Percentiles rank a stretch among this genome's conserved stretches.
phyloP scores from a whole-genome alignment of 192 early-diverging fungal genomes.

The Coemansia aciculifera region DNA sequence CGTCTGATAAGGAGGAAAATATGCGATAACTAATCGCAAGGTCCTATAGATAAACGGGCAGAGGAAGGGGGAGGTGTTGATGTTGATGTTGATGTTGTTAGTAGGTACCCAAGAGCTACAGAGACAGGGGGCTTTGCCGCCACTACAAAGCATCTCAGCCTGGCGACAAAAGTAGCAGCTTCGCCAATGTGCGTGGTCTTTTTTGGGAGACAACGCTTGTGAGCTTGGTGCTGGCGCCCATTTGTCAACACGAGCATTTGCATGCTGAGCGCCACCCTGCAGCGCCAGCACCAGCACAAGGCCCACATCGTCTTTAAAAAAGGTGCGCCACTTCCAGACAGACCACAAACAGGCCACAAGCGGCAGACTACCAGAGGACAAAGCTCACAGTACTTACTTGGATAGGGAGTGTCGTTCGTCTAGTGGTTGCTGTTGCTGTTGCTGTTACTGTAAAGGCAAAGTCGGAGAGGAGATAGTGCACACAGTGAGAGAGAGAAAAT shows the following conservation, averaged over 20 bases:
- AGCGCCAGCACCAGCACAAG: background rate
- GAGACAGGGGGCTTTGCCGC: slow-evolving; percentile 4
- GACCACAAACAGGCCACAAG: background rate
- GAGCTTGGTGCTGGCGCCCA: background rate
- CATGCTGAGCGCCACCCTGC: background rate
- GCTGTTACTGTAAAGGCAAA: background rate
- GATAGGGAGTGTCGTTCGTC: background rate
- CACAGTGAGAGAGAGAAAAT: background rate
- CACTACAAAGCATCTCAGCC: background rate
- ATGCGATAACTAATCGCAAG: background rate
- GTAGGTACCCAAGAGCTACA: background rate
- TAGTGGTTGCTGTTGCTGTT: background rate
- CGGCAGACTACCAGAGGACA: background rate
- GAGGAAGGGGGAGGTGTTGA: background rate
- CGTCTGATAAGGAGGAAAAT: background rate
- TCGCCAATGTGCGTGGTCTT: background rate
- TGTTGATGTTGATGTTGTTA: background rate
- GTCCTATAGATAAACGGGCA: background rate
- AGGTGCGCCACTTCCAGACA: slow-evolving; percentile 8
- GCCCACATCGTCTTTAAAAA: background rate
- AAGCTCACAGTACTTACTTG: background rate
- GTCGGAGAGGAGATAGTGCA: background rate
- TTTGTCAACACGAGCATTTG: slow-evolving; percentile 7
- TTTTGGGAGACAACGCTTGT: slow-evolving; percentile 8
- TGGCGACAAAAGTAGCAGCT: background rate